These are phyloP conservation scores for Trichaptum fuscoviolaceum DNA, from an alignment of 768 basidiomycete genomes.

Conservation along the genomic window DNA sequence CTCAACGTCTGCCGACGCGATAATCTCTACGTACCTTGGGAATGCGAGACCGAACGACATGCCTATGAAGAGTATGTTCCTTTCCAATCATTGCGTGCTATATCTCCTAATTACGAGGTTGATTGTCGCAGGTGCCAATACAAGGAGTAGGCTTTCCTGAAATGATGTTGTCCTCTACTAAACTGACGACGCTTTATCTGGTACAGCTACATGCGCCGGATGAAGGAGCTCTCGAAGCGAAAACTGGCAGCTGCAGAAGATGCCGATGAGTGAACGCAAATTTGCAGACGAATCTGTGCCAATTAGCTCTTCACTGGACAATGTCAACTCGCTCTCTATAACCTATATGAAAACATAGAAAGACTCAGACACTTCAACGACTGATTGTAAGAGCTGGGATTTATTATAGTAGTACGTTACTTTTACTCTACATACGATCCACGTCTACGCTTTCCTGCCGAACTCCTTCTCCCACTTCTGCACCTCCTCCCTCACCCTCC, in stretches of 20 bases:
- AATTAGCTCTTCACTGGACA: background rate
- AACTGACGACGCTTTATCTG: constrained; percentile 4
- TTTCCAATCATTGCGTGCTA: background rate
- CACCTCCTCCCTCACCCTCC: constrained; percentile 52
- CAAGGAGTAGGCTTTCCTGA: constrained; percentile 66
- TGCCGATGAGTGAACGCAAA: constrained; percentile 16
- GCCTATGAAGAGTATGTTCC: constrained; percentile 73
- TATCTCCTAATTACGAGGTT: background rate
- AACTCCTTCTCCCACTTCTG: constrained; percentile 34
- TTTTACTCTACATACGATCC: background rate
- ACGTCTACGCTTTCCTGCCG: constrained; percentile 24
- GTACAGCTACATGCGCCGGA: constrained; percentile 76
- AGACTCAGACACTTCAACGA: background rate
- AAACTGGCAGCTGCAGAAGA: constrained; percentile 45
- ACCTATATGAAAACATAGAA: background rate
- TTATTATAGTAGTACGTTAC: background rate
- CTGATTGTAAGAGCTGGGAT: background rate
- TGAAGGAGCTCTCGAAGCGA: constrained; percentile 77
- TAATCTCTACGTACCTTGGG: constrained; percentile 81
- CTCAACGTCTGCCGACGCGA: constrained; percentile 82
- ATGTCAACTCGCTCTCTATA: background rate
- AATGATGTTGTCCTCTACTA: constrained; percentile 5
- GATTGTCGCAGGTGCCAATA: constrained; percentile 72
- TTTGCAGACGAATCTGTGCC: background rate
- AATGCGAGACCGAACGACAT: constrained; percentile 86